Evolutionary conservation across 2,329 filamentous ascomycete species (phyloP).

Genomic region (Ophiostoma montium): DNA sequence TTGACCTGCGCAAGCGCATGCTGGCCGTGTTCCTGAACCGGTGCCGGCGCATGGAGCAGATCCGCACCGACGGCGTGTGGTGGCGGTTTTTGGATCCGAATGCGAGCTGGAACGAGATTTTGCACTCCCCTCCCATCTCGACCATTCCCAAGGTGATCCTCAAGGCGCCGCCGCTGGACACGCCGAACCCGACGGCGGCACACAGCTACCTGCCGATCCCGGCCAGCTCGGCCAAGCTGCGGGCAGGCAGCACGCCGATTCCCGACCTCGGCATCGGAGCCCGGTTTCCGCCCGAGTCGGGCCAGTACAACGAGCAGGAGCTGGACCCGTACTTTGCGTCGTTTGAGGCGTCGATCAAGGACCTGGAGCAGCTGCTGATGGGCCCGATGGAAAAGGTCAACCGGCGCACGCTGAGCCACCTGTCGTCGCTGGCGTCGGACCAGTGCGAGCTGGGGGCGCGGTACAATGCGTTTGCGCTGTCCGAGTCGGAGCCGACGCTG

Average conservation of each 20-base stretch:
- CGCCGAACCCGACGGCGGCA: conserved; percentile 78
- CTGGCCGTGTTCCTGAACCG: conserved; percentile 87
- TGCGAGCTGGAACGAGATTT: conserved; percentile 95
- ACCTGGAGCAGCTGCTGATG: conserved; percentile 74
- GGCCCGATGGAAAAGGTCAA: conserved; percentile 97
- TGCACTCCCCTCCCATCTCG: conserved; percentile 78
- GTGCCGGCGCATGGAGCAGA: conserved; percentile 82
- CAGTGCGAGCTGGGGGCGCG: conserved; percentile 87
- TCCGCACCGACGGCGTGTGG: conserved; percentile 87
- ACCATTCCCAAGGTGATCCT: conserved; percentile 89
- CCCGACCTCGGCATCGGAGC: conserved; percentile 3
- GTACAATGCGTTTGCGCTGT: conserved; percentile 93
- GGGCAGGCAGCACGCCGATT: conserved; percentile 17
- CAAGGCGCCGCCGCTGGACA: conserved; percentile 87
- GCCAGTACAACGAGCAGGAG: conserved; percentile 70
- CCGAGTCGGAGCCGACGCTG: conserved; percentile 76
- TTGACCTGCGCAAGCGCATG: conserved; percentile 95
- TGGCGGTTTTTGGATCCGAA: conserved; percentile 97
- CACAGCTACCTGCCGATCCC: conserved; percentile 83
- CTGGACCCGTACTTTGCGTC: conserved; percentile 92
- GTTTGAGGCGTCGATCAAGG: conserved; percentile 83
- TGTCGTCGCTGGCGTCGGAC: conserved; percentile 72
- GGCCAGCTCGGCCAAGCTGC: conserved; percentile 72
- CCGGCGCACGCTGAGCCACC: conserved; percentile 69
- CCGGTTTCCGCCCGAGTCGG: conserved; percentile 69